A percentile compares a stretch with the other conserved stretches of the same genome.
These are phyloP conservation scores for Naganishia antarctica DNA, from an alignment of 768 basidiomycete genomes.

Conservation along the genomic window DNA sequence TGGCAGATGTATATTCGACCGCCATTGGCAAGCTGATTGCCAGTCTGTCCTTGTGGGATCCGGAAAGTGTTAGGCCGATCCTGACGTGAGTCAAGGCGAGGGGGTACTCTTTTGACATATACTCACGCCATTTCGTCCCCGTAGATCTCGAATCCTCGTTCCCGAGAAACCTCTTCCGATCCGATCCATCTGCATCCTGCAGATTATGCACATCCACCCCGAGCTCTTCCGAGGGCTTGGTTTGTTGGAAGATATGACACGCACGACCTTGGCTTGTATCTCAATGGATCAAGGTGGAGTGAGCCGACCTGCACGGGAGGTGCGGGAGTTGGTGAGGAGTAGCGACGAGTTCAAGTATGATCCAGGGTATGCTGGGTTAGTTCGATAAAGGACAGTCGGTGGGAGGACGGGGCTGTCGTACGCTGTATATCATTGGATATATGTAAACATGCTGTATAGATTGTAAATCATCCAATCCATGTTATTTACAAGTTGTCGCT, in stretches of 20 bases:
- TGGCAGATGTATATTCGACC: conserved; percentile 13
- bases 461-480: too few relatives aligned
- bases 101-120: background rate
- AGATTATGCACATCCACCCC: conserved; percentile 15
- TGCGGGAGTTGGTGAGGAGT: conserved; percentile 13
- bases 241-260: conserved; percentile 14
- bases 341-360: conserved; percentile 19
- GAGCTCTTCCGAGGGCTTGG: conserved; percentile 18
- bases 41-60: conserved; percentile 10
- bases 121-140: too few relatives aligned
- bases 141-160: conserved; percentile 8
- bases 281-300: conserved; percentile 14
- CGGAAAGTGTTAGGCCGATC: background rate
- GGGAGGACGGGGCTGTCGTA: background rate
- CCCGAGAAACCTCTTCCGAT: conserved; percentile 15
- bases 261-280: conserved; percentile 4
- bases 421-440: too few relatives aligned
- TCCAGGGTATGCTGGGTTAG: conserved; percentile 9
- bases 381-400: background rate
- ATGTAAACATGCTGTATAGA: too few relatives aligned
- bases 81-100: background rate
- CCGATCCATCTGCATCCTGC: conserved; percentile 18
- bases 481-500: too few relatives aligned
- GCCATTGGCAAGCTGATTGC: conserved; percentile 22
- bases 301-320: conserved; percentile 13